Evolutionary conservation across 345 rosid species (phyloP).

Genomic region (Arabidopsis suecica): DNA sequence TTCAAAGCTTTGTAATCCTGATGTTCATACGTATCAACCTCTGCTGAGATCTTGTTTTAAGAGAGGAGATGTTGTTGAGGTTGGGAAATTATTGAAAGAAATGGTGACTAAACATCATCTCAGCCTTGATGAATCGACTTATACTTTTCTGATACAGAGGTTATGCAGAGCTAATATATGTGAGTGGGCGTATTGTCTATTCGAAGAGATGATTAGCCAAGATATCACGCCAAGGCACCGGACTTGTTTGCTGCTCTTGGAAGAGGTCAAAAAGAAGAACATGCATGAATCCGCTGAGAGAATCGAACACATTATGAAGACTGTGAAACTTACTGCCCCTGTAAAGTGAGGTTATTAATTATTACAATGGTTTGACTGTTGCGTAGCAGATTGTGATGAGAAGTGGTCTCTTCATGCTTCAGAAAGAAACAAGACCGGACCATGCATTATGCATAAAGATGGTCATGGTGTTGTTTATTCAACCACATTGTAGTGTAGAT

Average conservation of each 20-base stretch:
- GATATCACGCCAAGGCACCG: constrained; percentile 66
- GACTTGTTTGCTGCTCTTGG: constrained; percentile 71
- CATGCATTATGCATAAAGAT: background rate
- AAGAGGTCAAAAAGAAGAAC: constrained; percentile 60
- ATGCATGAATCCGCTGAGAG: constrained; percentile 61
- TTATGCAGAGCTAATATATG: constrained; percentile 65
- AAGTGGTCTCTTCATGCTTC: background rate
- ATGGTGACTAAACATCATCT: constrained; percentile 78
- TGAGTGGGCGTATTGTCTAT: constrained; percentile 73
- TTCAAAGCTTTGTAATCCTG: constrained; percentile 58
- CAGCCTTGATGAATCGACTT: constrained; percentile 75
- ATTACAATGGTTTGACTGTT: background rate
- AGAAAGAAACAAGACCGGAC: constrained; percentile 4
- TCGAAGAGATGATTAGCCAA: constrained; percentile 73
- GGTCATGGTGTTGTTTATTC: constrained; percentile 9
- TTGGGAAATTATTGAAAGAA: constrained; percentile 64
- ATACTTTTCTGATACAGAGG: constrained; percentile 80
- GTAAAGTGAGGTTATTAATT: constrained; percentile 25
- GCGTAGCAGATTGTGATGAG: background rate
- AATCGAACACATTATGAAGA: constrained; percentile 67
- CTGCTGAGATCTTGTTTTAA: constrained; percentile 72
- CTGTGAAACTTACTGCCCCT: constrained; percentile 45
- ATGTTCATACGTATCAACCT: constrained; percentile 72
- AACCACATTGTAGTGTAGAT: constrained; percentile 1
- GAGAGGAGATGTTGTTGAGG: constrained; percentile 62